phyloP scores from a whole-genome alignment of 306 rosid genomes.

The Styphnolobium japonicum region DNA sequence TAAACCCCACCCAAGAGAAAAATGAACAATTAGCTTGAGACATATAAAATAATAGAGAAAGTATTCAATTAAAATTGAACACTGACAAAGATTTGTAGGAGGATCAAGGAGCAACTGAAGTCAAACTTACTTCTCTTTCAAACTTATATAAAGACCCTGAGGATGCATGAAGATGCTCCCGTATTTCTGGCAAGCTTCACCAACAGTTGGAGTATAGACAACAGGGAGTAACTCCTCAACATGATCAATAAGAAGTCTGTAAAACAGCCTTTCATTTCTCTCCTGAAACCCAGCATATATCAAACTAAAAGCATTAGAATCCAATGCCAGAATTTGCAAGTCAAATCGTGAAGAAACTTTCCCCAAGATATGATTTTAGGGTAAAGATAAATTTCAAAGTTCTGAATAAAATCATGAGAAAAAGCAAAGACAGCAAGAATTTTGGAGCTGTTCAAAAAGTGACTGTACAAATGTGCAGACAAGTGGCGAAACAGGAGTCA shows the following conservation, averaged over 20 bases:
- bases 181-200: constrained; percentile 98
- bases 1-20: constrained; percentile 7
- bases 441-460: too few relatives aligned
- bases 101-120: background rate
- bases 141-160: constrained; percentile 91
- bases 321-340: background rate
- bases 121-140: constrained; percentile 84
- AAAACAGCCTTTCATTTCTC: constrained; percentile 83
- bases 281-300: constrained; percentile 51
- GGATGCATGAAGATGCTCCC: constrained; percentile 83
- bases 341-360: background rate
- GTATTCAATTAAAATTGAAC: constrained; percentile 21
- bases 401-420: background rate
- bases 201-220: constrained; percentile 96
- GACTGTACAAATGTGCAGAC: too few relatives aligned
- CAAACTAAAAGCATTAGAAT: background rate
- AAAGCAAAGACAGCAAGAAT: too few relatives aligned
- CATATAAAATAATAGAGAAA: constrained; percentile 3
- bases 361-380: background rate
- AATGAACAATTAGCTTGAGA: constrained; percentile 21
- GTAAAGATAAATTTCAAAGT: background rate
- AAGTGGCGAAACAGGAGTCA: too few relatives aligned
- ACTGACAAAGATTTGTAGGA: background rate
- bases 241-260: constrained; percentile 73
- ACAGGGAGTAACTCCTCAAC: constrained; percentile 96